Conservation (phyloP, 2,329 filamentous ascomycete genomes). For the Cadophora sp. region DNA sequence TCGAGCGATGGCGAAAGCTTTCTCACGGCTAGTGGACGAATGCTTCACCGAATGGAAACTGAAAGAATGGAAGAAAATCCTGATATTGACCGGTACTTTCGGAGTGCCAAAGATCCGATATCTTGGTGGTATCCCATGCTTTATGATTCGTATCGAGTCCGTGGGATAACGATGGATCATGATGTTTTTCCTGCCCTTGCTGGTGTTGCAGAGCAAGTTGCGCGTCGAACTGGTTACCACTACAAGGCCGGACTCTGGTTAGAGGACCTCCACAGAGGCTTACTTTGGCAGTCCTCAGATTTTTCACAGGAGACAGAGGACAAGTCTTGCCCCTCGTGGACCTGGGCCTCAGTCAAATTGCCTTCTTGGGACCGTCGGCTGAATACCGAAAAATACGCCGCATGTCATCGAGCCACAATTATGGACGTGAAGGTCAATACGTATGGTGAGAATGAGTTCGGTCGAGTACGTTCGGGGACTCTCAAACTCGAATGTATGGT, state of each 20-base stretch:
- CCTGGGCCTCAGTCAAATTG: conserved; percentile 4
- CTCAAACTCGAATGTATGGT: background rate
- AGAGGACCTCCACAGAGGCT: conserved; percentile 24
- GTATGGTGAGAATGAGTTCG: background rate
- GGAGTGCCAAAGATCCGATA: background rate
- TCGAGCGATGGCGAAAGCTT: background rate
- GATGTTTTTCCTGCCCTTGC: conserved; percentile 22
- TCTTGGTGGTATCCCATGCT: conserved; percentile 16
- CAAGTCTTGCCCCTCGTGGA: background rate
- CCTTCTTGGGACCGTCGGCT: background rate
- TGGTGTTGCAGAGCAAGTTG: conserved; percentile 20
- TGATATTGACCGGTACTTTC: background rate
- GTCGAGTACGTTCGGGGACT: background rate
- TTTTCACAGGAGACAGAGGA: background rate
- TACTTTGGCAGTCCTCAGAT: conserved; percentile 12
- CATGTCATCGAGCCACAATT: conserved; percentile 13
- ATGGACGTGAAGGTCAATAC: conserved; percentile 3
- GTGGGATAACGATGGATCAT: conserved; percentile 6
- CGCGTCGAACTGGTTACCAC: background rate
- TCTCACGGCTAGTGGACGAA: background rate
- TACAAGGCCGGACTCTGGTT: conserved; percentile 24
- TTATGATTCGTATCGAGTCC: background rate
- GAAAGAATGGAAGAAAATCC: background rate
- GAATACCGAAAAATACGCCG: background rate
- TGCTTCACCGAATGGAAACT: background rate